Base-by-base conservation (phyloP, 1,284 basidiomycete species). In the Schizophyllum amplum region DNA sequence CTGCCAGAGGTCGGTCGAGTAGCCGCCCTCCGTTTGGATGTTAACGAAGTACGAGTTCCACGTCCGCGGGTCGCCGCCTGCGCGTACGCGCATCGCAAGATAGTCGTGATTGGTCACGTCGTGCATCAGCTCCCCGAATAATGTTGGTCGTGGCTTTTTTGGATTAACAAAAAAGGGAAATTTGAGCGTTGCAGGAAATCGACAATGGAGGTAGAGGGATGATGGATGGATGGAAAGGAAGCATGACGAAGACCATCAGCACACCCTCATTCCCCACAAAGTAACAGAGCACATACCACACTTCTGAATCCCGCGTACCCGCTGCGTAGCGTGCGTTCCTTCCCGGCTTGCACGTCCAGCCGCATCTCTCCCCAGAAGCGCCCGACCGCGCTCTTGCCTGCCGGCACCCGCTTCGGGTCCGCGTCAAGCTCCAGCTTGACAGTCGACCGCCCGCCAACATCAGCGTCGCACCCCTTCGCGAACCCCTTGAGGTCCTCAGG, bases 301-400 rank as follows among this genome's bases (percentile, higher is more conserved):
- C 86, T 94, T 58, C 91, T 75, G 69, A 96, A 90, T 4, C 90
- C 93, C 27, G 92, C 90, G 68, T 92, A 94, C 0, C 90, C 90
- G 23, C 83, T 82, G 55, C 87, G 76, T 25, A 91, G 75, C 61
- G 79, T 77, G 0, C 80, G 79, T 62, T 83, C 79, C 51, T 85
- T 66, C 13, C 81, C 83, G 1, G 81, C 73, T 55, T 79, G 79
- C 1, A 92, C 84, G 33, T 74, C 76, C 9, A 89, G 73, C 46
- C 77, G 72, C 83, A 94, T 87, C 24, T 84, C 77, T 0, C 90
- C 90, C 80, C 81, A 87, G 67, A 93, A 92, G 73, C 87, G 1
- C 80, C 84, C 24, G 66, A 60, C 59, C 67, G 74, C 55, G 69
- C 73, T 33, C 77, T 74, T 33, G 66, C 65, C 23, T 79, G 33